Percentiles rank a stretch among this genome's conserved stretches.
Evolutionary conservation across 2,329 filamentous ascomycete genomes (phyloP).

Genomic region (Esteya vermicola): DNA sequence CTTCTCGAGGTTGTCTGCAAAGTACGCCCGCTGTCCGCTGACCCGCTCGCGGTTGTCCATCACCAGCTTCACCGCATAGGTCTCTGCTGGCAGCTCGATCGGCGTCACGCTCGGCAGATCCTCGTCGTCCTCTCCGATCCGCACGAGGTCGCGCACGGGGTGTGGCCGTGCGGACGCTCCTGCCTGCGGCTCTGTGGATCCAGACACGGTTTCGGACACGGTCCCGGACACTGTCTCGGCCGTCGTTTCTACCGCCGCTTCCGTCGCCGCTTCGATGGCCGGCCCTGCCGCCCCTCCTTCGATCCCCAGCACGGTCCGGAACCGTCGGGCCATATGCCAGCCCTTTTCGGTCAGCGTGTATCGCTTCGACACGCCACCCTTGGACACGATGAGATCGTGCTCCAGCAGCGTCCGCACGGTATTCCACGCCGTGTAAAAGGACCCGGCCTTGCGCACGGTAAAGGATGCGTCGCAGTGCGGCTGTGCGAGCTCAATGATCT

Average conservation of each 20-base stretch:
- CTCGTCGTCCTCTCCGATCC: conserved; percentile 8
- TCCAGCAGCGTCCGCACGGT: conserved; percentile 64
- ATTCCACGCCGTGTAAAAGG: conserved; percentile 71
- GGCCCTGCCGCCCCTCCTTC: not conserved
- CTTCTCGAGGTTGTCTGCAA: conserved; percentile 56
- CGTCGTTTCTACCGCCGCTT: not conserved
- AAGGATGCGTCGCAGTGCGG: conserved; percentile 62
- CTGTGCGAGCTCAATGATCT: conserved; percentile 56
- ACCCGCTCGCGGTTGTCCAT: conserved; percentile 64
- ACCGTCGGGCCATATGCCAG: conserved; percentile 56
- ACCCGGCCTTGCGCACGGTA: conserved; percentile 49
- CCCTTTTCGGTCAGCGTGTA: conserved; percentile 66
- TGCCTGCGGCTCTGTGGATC: not conserved
- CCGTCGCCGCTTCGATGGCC: not conserved
- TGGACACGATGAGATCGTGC: conserved; percentile 62
- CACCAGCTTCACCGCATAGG: conserved; percentile 59
- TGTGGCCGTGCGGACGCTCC: too few relatives aligned
- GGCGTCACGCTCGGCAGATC: conserved; percentile 37
- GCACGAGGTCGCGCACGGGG: too few relatives aligned
- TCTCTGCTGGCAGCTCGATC: conserved; percentile 46
- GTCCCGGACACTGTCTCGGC: not conserved
- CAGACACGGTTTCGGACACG: not conserved
- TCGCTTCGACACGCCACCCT: conserved; percentile 50
- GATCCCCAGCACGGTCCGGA: conserved; percentile 30
- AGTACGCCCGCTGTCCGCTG: conserved; percentile 61